Base-by-base conservation (phyloP, 192 early-diverging fungal genomes). In the Coemansia guatemalensis region DNA sequence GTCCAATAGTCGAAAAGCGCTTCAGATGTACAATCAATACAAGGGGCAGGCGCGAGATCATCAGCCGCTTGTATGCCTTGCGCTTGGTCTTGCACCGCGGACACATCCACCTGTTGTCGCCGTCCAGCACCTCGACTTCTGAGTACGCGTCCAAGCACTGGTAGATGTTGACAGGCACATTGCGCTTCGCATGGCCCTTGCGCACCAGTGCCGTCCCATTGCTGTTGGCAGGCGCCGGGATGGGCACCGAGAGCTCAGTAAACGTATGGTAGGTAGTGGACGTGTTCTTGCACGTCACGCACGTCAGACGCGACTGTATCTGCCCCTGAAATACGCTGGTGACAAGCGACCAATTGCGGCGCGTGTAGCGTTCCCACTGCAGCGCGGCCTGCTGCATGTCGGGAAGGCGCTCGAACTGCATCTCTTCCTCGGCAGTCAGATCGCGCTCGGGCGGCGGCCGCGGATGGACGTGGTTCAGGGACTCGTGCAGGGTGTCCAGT, bases 1-100 rank as follows among this genome's bases (percentile, higher is more conserved):
- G 94, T 1, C 95, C 95, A 61, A 92, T 82, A 30, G 83, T 93
- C 21, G 89, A 96, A 57, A 97, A 99, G 48, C 95, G 86, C 74
- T 97, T 99, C 65, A 99, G 63, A 58, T 97, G 93, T 48, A 99
- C 87, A 53, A 99, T 66, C 22, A 99, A 71, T 27, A 99, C 88
- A 59, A 89, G 82, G 4, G 96, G 96, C 35, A 96, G 73, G 32
- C 86, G 79, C 6, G 91, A 88, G 8, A 99, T 82, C 7, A 87
- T 83, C 51, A 96, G 62, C 21, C 78, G 80, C 73, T 99, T 99
- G 14, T 82, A 86, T 2, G 94, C 84, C n/a, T 83, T 77, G 6
- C 94, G 84, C n/a, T 72, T 83, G 11, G 80, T 73, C 69, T 92
- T 89, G 74, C 95, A 97, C 24, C 75, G 56, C 6, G 95, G 90